These are phyloP conservation scores for Aspergillus chevalieri DNA, from an alignment of 2,329 filamentous ascomycete genomes.

Conservation along the genomic window DNA sequence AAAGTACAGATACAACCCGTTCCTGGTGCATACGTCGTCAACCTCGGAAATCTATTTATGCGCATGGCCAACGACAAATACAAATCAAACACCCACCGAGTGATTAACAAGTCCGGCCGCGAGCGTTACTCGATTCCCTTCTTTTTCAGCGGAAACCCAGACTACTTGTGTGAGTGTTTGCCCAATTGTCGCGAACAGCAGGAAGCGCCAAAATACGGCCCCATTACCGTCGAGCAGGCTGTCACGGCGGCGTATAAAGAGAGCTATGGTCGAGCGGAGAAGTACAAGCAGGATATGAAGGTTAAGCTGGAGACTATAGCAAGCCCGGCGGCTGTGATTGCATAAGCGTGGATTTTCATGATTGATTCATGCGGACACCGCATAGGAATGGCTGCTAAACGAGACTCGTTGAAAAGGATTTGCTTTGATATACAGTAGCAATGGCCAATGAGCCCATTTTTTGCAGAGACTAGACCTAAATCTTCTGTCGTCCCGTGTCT, in stretches of 20 bases:
- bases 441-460: too few species aligned
- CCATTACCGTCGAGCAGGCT: conserved; percentile 39
- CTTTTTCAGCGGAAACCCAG: conserved; percentile 41
- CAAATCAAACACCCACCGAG: conserved; percentile 37
- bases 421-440: too few species aligned
- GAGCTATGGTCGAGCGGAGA: conserved; percentile 40
- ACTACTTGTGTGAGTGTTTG: conserved; percentile 39
- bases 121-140: conserved; percentile 40
- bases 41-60: conserved; percentile 37
- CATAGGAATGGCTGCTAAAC: too few species aligned
- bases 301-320: conserved; percentile 9
- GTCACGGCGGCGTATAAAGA: conserved; percentile 37
- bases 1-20: conserved; percentile 18
- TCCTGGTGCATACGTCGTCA: conserved; percentile 26
- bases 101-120: conserved; percentile 35
- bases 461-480: too few species aligned
- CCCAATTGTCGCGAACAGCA: conserved; percentile 35
- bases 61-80: conserved; percentile 39
- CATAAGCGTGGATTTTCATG: neutral
- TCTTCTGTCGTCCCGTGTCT: too few species aligned
- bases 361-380: neutral
- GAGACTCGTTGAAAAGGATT: too few species aligned
- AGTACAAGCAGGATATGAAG: conserved; percentile 33
- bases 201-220: conserved; percentile 35
- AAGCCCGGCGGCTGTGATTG: neutral